Conservation (phyloP, 2,329 filamentous ascomycete genomes). For the Colletotrichum sp. region DNA sequence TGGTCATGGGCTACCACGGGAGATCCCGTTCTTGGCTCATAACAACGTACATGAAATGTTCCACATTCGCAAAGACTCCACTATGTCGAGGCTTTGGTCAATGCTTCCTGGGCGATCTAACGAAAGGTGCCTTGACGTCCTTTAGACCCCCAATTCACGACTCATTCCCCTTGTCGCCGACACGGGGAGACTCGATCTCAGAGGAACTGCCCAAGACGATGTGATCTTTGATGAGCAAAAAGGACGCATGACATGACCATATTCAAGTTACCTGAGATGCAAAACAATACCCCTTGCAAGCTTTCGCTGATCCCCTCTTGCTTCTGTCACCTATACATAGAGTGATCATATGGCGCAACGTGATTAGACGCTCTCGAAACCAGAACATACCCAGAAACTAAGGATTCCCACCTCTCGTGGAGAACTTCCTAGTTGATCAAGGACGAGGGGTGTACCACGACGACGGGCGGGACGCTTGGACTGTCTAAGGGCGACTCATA, state of each 20-base stretch:
- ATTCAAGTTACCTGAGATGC: not conserved
- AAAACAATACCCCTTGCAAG: not conserved
- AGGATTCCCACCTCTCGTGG: not conserved
- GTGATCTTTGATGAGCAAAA: not conserved
- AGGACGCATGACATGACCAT: not conserved
- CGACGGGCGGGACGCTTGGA: not conserved
- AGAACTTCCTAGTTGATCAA: not conserved
- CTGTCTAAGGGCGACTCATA: not conserved
- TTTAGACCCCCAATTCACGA: not conserved
- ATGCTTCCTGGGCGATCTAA: fast-evolving
- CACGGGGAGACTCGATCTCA: not conserved
- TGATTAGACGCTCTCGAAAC: not conserved
- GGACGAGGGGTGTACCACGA: not conserved
- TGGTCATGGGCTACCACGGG: not conserved
- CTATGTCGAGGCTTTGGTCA: not conserved
- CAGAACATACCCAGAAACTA: not conserved
- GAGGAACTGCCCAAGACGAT: not conserved
- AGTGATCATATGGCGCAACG: not conserved
- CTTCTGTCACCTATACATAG: not conserved
- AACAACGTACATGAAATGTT: not conserved
- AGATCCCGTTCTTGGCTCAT: not conserved
- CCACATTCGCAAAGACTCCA: not conserved
- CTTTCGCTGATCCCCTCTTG: not conserved
- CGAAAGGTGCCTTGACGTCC: not conserved
- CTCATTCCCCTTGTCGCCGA: not conserved